These are phyloP conservation scores for Oryza longistaminata DNA, from an alignment of 176 grass and related monocot genomes.

Conservation along the genomic window DNA sequence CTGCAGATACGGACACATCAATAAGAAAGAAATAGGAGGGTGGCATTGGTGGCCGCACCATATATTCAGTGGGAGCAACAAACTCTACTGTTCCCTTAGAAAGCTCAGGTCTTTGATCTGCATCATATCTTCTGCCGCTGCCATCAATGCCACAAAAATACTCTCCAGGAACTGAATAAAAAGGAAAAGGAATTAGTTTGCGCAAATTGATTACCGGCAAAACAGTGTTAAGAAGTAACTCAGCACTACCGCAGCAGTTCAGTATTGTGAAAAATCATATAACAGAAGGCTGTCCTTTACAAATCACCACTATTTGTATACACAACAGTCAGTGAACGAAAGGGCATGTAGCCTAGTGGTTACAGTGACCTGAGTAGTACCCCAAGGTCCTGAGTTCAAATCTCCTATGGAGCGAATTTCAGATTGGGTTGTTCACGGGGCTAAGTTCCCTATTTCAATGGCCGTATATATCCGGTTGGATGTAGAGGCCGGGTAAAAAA, in stretches of 20 bases:
- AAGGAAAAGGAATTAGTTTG: slow-evolving; percentile 12
- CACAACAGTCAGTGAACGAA: background rate
- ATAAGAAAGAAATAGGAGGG: slow-evolving; percentile 97
- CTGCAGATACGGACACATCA: slow-evolving; percentile 83
- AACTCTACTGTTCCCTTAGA: slow-evolving; percentile 94
- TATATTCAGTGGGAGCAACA: slow-evolving; percentile 97
- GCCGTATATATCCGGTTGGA: too few relatives aligned
- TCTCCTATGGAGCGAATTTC: too few relatives aligned
- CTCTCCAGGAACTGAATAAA: slow-evolving; percentile 78
- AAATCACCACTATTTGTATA: background rate
- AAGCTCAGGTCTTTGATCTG: slow-evolving; percentile 91
- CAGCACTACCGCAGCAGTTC: background rate
- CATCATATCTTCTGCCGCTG: slow-evolving; percentile 81
- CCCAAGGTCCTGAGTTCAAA: too few relatives aligned
- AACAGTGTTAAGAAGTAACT: slow-evolving; percentile 30
- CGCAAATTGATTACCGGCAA: slow-evolving; percentile 2
- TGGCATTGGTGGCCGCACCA: slow-evolving; percentile 98
- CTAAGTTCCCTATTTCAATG: too few relatives aligned
- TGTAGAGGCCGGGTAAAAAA: too few relatives aligned
- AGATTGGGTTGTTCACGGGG: too few relatives aligned
- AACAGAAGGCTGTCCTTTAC: background rate
- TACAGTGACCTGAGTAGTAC: too few relatives aligned
- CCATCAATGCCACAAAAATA: slow-evolving; percentile 87
- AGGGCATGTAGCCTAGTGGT: too few relatives aligned
- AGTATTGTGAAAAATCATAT: slow-evolving; percentile 15